Conservation (phyloP, 2,329 filamentous ascomycete species). For the Aspergillus neotritici region DNA sequence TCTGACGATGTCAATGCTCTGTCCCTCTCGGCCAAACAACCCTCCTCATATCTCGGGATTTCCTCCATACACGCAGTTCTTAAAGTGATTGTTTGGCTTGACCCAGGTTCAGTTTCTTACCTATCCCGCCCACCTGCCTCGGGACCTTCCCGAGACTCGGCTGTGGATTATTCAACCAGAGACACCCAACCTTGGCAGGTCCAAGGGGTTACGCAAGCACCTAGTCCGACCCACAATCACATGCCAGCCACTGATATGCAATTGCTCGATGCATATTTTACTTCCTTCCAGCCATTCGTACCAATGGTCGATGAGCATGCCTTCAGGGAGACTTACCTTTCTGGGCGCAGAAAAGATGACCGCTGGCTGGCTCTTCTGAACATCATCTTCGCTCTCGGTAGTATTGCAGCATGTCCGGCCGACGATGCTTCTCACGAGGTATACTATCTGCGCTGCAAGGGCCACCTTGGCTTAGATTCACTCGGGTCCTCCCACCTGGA, state of each 20-base stretch:
- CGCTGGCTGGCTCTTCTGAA: constrained; percentile 69
- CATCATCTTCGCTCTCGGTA: constrained; percentile 71
- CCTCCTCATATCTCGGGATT: constrained; percentile 63
- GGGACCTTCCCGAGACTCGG: constrained; percentile 11
- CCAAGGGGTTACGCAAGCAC: constrained; percentile 28
- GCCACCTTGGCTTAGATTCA: constrained; percentile 60
- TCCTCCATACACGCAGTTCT: constrained; percentile 71
- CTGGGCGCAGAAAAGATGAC: constrained; percentile 58
- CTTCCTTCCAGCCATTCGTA: constrained; percentile 64
- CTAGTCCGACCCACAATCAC: constrained; percentile 45
- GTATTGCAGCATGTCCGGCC: constrained; percentile 60
- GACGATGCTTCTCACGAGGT: constrained; percentile 61
- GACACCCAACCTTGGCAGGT: constrained; percentile 20
- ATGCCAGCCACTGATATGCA: constrained; percentile 58
- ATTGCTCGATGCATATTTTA: constrained; percentile 70
- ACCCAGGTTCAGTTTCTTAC: constrained; percentile 46
- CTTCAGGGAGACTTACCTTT: constrained; percentile 61
- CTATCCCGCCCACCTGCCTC: constrained; percentile 39
- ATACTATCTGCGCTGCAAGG: constrained; percentile 64
- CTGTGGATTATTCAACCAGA: constrained; percentile 16
- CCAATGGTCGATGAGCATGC: constrained; percentile 68
- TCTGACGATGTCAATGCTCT: constrained; percentile 68
- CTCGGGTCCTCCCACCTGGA: constrained; percentile 68
- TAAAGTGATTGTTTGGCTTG: constrained; percentile 60
- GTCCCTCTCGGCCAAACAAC: constrained; percentile 56